Evolutionary conservation across 1,284 basidiomycete genomes (phyloP).

Genomic region (Ustilago tritici): DNA sequence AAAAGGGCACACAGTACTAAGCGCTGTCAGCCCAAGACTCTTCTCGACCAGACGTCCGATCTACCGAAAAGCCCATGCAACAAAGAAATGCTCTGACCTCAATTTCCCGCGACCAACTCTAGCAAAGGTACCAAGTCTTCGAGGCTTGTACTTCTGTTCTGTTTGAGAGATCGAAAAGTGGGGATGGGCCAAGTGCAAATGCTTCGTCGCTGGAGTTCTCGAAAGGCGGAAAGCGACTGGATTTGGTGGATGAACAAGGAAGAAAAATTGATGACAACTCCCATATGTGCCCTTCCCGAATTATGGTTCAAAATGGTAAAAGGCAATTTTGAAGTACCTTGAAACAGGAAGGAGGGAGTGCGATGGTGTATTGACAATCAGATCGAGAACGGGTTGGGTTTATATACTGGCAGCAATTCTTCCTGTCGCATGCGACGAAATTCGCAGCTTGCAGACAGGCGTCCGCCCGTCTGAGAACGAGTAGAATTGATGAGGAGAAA

Average conservation of each 20-base stretch:
- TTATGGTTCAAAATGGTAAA: conserved; percentile 64
- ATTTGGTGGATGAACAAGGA: conserved; percentile 22
- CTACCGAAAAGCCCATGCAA: conserved; percentile 20
- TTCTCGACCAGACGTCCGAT: conserved; percentile 31
- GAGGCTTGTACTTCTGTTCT: conserved; percentile 12
- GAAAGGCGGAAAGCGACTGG: conserved; percentile 28
- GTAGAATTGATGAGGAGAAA: not conserved
- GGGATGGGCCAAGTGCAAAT: not conserved
- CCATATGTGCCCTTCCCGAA: conserved; percentile 49
- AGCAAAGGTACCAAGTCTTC: conserved; percentile 22
- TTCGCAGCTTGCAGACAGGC: conserved; percentile 3
- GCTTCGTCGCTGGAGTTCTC: not conserved
- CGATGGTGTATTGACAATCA: conserved; percentile 2
- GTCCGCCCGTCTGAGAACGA: not conserved
- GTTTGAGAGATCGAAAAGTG: not conserved
- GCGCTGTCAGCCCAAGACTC: not conserved
- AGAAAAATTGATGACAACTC: conserved; percentile 58
- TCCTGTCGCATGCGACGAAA: conserved; percentile 9
- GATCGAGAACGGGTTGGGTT: not conserved
- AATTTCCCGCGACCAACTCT: not conserved
- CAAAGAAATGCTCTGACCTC: not conserved
- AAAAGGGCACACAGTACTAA: not conserved
- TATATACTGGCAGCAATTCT: conserved; percentile 26
- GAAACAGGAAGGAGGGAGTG: conserved; percentile 59
- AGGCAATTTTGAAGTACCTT: conserved; percentile 60